Evolutionary conservation across 768 basidiomycete species (phyloP), one percentile per base, ranked within the genome.

Genomic region (Calvatia gigantea): DNA sequence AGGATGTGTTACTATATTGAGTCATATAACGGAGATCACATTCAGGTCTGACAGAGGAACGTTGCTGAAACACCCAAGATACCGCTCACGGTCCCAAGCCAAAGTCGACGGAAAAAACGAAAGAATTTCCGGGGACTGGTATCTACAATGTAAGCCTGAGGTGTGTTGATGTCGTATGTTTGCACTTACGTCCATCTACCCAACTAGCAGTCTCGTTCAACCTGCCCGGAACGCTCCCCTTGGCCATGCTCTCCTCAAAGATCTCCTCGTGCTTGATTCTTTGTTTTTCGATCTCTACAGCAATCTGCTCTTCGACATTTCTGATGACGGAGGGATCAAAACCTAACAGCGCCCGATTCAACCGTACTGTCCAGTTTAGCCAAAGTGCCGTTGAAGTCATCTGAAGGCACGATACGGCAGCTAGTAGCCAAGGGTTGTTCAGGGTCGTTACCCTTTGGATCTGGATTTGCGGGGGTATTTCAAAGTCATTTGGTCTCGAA

Each of bases 381-480:
- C 73, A 85, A 11, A 84, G 57, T 0, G 76, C 78, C 0, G 80
- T 79, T 25, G 80, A 75, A 0, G 80, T 79, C 69, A 83, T 73
- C 62, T 84, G 82, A 19, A 84, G 71, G 60, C 82, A 85, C 23
- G 74, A 73, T n/a, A 83, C 62, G 52, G 56, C 58, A 15, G 35
- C 53, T 25, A 79, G 63, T 45, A 59, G 61, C 1, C 60, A 47
- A 0, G 65, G 62, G 39, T 73, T 61, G 47, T 76, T 70, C 44
- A 60, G 65, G 4, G 67, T 69, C 15, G 57, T 29, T 1, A 60
- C 51, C 12, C 61, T 47, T 15, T 57, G 58, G 7, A 62, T 38
- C 17, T 57, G 31, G 4, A 43, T 60, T 25, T 46, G 17, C 17
- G 46, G 53, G 39, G 54, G 60, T 32, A 48, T 48, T 15, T 42